Conservation (phyloP, 768 basidiomycete species). For the Baorangia bicolor region DNA sequence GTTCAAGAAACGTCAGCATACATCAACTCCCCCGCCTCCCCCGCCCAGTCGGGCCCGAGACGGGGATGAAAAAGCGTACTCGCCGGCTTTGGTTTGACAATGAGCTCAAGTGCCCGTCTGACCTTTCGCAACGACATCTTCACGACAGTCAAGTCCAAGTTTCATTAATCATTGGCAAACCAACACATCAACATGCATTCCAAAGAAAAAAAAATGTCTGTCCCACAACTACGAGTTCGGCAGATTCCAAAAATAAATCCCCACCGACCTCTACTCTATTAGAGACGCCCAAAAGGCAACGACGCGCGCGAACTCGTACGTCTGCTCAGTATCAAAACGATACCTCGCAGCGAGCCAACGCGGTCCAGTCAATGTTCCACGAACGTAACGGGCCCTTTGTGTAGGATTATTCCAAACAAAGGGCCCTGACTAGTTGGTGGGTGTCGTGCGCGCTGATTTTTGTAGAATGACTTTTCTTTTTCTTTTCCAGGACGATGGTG, state of each 20-base stretch:
- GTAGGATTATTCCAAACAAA: constrained; percentile 36
- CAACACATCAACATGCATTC: too few relatives aligned
- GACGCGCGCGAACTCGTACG: constrained; percentile 39
- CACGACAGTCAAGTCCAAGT: not conserved
- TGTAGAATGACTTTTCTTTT: too few relatives aligned
- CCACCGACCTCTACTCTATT: constrained; percentile 58
- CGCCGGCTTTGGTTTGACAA: constrained; percentile 31
- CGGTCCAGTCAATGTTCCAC: constrained; percentile 55
- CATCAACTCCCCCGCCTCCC: too few relatives aligned
- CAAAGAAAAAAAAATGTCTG: constrained; percentile 42
- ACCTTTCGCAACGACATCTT: constrained; percentile 15
- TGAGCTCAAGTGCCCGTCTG: constrained; percentile 18
- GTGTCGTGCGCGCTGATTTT: too few relatives aligned
- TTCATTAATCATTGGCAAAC: not conserved
- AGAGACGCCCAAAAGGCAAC: constrained; percentile 43
- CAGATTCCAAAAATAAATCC: constrained; percentile 20
- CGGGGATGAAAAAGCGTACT: constrained; percentile 2
- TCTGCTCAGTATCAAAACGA: constrained; percentile 59
- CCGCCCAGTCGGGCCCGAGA: not conserved
- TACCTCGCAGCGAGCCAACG: constrained; percentile 43
- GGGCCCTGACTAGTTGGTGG: constrained; percentile 66
- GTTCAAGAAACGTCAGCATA: not conserved
- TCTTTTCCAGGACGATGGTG: too few relatives aligned
- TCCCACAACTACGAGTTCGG: constrained; percentile 67
- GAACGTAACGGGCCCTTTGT: constrained; percentile 69